Conservation (phyloP, 176 grass and related monocot genomes). For the Carex kokanica region DNA sequence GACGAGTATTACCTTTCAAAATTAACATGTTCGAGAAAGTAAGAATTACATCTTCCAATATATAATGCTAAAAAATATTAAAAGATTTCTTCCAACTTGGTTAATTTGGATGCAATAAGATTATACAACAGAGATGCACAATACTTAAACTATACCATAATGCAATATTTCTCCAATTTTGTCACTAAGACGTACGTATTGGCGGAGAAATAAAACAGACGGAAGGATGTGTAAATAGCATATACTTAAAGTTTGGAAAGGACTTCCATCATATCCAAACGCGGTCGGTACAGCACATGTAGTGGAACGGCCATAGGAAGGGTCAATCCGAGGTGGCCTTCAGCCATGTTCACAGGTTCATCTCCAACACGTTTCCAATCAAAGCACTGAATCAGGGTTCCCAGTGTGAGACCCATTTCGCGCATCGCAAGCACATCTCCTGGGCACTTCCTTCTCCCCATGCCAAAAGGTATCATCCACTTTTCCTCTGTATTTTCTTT, state of each 20-base stretch:
- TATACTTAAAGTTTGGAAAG: constrained; percentile 19
- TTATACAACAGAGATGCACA: neutral
- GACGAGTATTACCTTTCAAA: neutral
- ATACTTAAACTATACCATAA: neutral
- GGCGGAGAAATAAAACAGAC: neutral
- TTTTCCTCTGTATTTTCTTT: neutral
- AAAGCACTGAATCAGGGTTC: constrained; percentile 35
- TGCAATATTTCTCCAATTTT: neutral
- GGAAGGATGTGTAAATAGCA: neutral
- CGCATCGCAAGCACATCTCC: constrained; percentile 30
- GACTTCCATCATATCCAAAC: neutral
- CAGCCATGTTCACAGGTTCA: constrained; percentile 25
- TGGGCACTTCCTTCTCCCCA: constrained; percentile 31
- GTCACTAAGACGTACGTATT: neutral
- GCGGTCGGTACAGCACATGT: constrained; percentile 13
- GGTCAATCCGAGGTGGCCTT: constrained; percentile 13
- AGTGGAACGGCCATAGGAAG: constrained; percentile 30
- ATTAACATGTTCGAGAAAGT: neutral
- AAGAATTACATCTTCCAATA: neutral
- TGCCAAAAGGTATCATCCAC: constrained; percentile 26
- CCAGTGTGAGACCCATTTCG: constrained; percentile 11
- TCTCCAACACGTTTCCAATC: constrained; percentile 24
- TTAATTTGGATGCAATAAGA: neutral
- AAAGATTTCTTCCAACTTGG: neutral
- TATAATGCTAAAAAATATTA: neutral